Percentiles rank a stretch among this genome's conserved stretches.
Conservation (phyloP, 257 asterid genomes). For the Osmanthus fragrans region DNA sequence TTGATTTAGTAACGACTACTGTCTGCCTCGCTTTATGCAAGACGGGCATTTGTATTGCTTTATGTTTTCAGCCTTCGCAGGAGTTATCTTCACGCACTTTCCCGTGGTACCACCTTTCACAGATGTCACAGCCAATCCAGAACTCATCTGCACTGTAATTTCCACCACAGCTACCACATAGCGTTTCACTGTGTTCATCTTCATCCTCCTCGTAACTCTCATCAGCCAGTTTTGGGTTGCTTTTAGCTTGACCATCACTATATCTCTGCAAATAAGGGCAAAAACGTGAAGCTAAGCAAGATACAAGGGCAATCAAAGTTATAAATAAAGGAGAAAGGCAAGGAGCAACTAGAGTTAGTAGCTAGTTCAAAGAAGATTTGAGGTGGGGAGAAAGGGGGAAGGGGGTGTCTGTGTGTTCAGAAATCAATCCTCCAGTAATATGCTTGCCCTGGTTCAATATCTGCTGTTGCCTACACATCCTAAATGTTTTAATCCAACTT, state of each 20-base stretch:
- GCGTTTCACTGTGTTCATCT: constrained; percentile 63
- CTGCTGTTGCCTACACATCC: background rate
- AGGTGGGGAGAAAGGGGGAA: background rate
- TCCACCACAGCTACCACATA: constrained; percentile 70
- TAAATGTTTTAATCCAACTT: background rate
- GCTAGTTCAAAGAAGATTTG: background rate
- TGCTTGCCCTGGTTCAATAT: background rate
- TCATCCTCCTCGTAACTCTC: constrained; percentile 67
- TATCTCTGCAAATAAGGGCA: constrained; percentile 45
- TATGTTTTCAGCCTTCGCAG: constrained; percentile 68
- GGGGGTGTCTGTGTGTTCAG: background rate
- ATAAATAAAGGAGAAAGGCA: background rate
- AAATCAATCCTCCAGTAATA: background rate
- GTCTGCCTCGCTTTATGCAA: constrained; percentile 56
- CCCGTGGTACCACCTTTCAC: constrained; percentile 69
- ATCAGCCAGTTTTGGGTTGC: constrained; percentile 60
- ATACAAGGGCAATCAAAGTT: background rate
- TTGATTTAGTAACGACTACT: constrained; percentile 27
- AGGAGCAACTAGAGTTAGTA: background rate
- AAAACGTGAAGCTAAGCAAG: background rate
- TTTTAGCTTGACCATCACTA: constrained; percentile 69
- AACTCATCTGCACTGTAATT: constrained; percentile 61
- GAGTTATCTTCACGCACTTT: constrained; percentile 72
- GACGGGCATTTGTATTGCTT: constrained; percentile 76
- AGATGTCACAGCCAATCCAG: constrained; percentile 70